A percentile compares a stretch with the other conserved stretches of the same genome.
Evolutionary conservation across 768 basidiomycete genomes (phyloP).

Genomic region (Sarcomyxa edulis): DNA sequence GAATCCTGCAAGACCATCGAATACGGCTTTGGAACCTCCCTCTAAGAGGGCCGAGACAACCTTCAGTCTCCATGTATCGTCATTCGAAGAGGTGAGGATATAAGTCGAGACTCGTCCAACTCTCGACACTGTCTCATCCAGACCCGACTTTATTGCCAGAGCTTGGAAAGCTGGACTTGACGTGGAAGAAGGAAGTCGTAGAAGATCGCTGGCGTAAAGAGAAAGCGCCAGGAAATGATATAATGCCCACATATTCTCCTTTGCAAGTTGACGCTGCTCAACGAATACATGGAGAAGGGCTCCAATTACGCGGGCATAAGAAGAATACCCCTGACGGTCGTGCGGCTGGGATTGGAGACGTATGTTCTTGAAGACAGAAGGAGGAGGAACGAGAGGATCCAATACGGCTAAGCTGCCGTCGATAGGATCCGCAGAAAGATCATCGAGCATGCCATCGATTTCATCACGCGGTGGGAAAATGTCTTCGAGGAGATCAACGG

Average conservation of each 20-base stretch:
- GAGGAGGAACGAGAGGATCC: constrained; percentile 52
- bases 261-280: constrained; percentile 57
- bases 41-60: constrained; percentile 4
- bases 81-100: constrained; percentile 43
- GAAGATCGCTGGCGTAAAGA: constrained; percentile 57
- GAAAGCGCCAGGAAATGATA: constrained; percentile 63
- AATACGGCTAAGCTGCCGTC: constrained; percentile 55
- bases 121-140: constrained; percentile 38
- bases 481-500: constrained; percentile 36
- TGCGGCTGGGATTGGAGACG: constrained; percentile 9
- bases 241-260: constrained; percentile 58
- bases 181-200: constrained; percentile 42
- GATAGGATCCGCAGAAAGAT: constrained; percentile 39
- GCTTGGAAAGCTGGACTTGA: constrained; percentile 48
- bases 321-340: constrained; percentile 50
- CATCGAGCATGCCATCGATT: constrained; percentile 41
- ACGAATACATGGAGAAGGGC: constrained; percentile 52
- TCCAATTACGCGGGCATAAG: constrained; percentile 58
- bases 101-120: constrained; percentile 58
- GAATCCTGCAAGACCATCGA: constrained; percentile 18
- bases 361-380: constrained; percentile 14
- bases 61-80: constrained; percentile 13
- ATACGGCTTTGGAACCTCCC: not conserved
- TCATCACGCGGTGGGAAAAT: constrained; percentile 45
- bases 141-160: constrained; percentile 23